phyloP scores from a whole-genome alignment of 2,329 filamentous ascomycete genomes.

The Aspergillus piperis region DNA sequence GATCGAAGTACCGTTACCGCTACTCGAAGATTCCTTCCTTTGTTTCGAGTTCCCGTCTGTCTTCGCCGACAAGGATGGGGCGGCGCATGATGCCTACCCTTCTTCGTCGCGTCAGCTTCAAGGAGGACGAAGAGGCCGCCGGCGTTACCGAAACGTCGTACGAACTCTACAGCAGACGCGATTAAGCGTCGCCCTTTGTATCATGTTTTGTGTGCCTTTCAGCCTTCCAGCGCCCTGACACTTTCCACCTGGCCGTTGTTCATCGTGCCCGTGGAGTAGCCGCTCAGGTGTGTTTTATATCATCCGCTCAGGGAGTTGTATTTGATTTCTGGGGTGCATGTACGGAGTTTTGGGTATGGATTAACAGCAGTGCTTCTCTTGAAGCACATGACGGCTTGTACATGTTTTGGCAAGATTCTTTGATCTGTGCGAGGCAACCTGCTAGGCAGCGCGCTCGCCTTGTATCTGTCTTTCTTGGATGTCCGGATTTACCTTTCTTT shows the following conservation, averaged over 20 bases:
- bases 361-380: conserved; percentile 24
- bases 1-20: conserved; percentile 43
- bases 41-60: conserved; percentile 29
- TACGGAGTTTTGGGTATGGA: conserved; percentile 28
- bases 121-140: conserved; percentile 43
- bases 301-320: conserved; percentile 1
- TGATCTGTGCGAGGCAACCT: conserved; percentile 22
- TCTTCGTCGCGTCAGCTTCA: conserved; percentile 42
- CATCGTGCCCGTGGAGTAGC: conserved; percentile 22
- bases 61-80: conserved; percentile 39
- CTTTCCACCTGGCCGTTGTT: conserved; percentile 27
- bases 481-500: conserved; percentile 18
- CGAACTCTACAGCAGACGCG: conserved; percentile 38
- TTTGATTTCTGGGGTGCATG: conserved; percentile 22
- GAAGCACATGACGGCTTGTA: conserved; percentile 24
- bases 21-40: conserved; percentile 36
- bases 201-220: conserved; percentile 11
- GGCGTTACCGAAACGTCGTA: conserved; percentile 39
- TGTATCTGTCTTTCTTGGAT: conserved; percentile 21
- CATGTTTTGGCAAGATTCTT: conserved; percentile 28
- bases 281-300: conserved; percentile 22
- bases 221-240: conserved; percentile 23
- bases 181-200: conserved; percentile 24
- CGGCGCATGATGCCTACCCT: conserved; percentile 38
- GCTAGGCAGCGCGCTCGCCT: conserved; percentile 18